Conservation (phyloP, 495 filamentous ascomycete species). For the Melanomma pulvis-pyrius region DNA sequence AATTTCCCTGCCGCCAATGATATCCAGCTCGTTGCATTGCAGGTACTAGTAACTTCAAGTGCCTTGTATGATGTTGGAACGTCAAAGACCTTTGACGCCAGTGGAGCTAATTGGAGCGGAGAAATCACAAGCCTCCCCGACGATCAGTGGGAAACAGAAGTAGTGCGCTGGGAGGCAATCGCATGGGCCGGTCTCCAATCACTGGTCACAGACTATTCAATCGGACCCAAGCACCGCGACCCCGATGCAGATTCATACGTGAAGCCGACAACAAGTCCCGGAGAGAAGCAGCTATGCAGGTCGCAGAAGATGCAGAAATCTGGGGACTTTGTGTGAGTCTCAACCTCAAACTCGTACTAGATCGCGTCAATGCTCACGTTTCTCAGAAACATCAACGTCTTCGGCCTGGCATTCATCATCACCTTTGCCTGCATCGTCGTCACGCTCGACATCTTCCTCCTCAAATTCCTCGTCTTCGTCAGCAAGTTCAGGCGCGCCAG, state of each 20-base stretch:
- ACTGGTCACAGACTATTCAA: slow-evolving; percentile 1
- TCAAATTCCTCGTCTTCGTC: slow-evolving; percentile 13
- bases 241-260: neutral
- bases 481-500: neutral
- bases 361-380: neutral
- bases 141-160: slow-evolving; percentile 7
- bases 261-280: neutral
- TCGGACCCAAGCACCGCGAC: slow-evolving; percentile 1
- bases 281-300: neutral
- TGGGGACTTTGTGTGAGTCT: slow-evolving; percentile 7
- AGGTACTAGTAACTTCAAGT: slow-evolving; percentile 5
- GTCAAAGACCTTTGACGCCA: neutral
- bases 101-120: neutral
- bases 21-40: slow-evolving; percentile 6
- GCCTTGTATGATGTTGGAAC: neutral
- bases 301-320: slow-evolving; percentile 13
- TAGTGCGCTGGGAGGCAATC: neutral
- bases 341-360: neutral
- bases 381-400: slow-evolving; percentile 8
- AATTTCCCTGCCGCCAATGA: slow-evolving; percentile 14
- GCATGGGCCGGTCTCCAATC: slow-evolving; percentile 5
- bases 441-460: slow-evolving; percentile 9
- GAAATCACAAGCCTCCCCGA: slow-evolving; percentile 5
- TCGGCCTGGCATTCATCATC: slow-evolving; percentile 10
- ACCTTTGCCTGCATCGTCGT: neutral